phyloP scores from a whole-genome alignment of 345 rosid genomes.

The Excoecaria agallocha region DNA sequence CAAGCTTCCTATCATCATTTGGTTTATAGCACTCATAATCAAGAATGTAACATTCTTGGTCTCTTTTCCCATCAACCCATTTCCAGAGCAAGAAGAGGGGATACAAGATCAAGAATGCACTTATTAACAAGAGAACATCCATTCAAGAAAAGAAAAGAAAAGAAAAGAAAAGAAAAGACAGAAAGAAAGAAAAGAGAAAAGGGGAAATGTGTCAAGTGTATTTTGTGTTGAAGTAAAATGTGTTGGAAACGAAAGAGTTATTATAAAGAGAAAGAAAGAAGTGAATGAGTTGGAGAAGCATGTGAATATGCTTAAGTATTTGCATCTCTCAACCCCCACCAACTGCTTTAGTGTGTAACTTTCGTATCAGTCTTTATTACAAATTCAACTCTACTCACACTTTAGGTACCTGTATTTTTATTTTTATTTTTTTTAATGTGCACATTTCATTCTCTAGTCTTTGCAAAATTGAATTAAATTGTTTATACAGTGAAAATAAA shows the following conservation, averaged over 20 bases:
- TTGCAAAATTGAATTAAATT: neutral
- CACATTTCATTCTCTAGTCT: neutral
- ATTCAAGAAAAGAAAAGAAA: slow-evolving; percentile 8
- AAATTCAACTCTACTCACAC: slow-evolving; percentile 6
- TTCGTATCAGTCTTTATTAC: slow-evolving; percentile 26
- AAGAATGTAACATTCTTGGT: slow-evolving; percentile 40
- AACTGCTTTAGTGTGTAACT: slow-evolving; percentile 19
- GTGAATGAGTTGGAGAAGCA: slow-evolving; percentile 18
- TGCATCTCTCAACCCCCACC: slow-evolving; percentile 45
- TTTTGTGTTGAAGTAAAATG: neutral
- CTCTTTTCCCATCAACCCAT: slow-evolving; percentile 24
- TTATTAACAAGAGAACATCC: slow-evolving; percentile 31
- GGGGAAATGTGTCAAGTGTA: neutral
- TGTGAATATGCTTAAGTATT: slow-evolving; percentile 25
- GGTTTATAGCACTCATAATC: slow-evolving; percentile 50
- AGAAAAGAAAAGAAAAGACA: neutral
- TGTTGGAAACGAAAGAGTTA: slow-evolving; percentile 8
- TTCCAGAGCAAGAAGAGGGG: slow-evolving; percentile 25
- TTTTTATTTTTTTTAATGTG: neutral
- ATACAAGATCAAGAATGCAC: slow-evolving; percentile 26
- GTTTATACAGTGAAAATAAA: neutral
- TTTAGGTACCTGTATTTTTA: neutral
- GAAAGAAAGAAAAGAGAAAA: neutral
- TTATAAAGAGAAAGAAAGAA: neutral
- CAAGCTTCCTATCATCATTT: slow-evolving; percentile 37